Percentiles rank a stretch among this genome's conserved stretches.
Evolutionary conservation across 176 grass and related monocot species (phyloP).

Genomic region (Eremochloa ophiuroides): DNA sequence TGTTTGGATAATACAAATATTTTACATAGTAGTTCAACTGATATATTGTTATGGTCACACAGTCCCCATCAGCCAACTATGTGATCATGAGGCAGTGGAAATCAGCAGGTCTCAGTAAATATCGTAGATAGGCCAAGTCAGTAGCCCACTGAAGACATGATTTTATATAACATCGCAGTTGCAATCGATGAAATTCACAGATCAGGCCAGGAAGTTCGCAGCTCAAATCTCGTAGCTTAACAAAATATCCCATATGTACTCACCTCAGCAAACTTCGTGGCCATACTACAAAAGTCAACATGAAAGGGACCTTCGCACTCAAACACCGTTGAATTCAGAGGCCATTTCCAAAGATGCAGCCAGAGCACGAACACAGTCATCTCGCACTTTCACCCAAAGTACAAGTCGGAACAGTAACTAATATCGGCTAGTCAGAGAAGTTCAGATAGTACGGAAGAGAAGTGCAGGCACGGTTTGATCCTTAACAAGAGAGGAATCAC

Average conservation of each 20-base stretch:
- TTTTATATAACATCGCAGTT: not conserved
- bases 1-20: not conserved
- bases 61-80: constrained; percentile 11
- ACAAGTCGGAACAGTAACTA: constrained; percentile 16
- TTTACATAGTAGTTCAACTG: constrained; percentile 4
- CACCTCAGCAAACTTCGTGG: constrained; percentile 1
- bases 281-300: not conserved
- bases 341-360: constrained; percentile 18
- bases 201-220: not conserved
- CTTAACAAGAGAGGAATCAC: not conserved
- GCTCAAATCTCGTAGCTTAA: not conserved
- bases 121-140: constrained; percentile 15
- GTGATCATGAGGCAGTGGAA: not conserved
- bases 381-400: not conserved
- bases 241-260: not conserved
- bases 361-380: not conserved
- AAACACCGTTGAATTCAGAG: not conserved
- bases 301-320: not conserved
- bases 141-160: not conserved
- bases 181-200: not conserved
- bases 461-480: not conserved
- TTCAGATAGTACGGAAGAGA: not conserved
- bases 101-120: constrained; percentile 15
- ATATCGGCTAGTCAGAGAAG: not conserved
- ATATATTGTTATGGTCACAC: not conserved